phyloP scores from a whole-genome alignment of 2,329 filamentous ascomycete species.

The Thielaviopsis musarum region DNA sequence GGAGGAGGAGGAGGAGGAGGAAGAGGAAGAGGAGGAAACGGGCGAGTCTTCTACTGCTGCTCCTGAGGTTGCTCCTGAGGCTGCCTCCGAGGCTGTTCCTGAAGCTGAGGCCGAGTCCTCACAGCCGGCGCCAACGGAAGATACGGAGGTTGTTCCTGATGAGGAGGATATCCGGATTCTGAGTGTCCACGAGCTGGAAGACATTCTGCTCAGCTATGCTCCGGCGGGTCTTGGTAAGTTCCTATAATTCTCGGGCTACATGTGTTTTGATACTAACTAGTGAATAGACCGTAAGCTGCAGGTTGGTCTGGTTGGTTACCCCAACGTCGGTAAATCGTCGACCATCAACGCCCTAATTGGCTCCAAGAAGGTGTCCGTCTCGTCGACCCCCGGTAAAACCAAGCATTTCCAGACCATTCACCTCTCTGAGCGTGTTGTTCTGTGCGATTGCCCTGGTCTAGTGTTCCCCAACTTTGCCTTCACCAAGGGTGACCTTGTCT shows the following conservation, averaged over 20 bases:
- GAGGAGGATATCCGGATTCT: slow-evolving; percentile 61
- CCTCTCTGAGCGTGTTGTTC: slow-evolving; percentile 70
- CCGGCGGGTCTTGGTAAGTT: slow-evolving; percentile 33
- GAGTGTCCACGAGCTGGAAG: slow-evolving; percentile 83
- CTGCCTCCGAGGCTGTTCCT: slow-evolving; percentile 4
- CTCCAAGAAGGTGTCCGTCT: slow-evolving; percentile 96
- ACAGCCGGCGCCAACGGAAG: slow-evolving; percentile 16
- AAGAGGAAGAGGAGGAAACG: slow-evolving; percentile 14
- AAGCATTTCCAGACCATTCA: slow-evolving; percentile 99
- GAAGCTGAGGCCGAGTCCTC: slow-evolving; percentile 5
- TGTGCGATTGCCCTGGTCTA: slow-evolving; percentile 96
- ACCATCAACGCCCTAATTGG: slow-evolving; percentile 99
- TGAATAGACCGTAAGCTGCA: slow-evolving; percentile 48
- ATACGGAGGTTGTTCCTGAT: slow-evolving; percentile 21
- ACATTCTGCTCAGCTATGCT: slow-evolving; percentile 63
- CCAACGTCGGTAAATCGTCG: slow-evolving; percentile 97
- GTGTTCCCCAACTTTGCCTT: slow-evolving; percentile 97
- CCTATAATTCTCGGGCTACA: neutral
- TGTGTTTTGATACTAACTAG: slow-evolving; percentile 9
- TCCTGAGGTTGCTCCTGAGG: slow-evolving; percentile 19
- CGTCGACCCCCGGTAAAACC: slow-evolving; percentile 91
- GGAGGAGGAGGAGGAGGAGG: slow-evolving; percentile 23
- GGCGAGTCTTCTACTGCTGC: neutral
- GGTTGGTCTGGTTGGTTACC: slow-evolving; percentile 91
- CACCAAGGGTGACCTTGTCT: slow-evolving; percentile 90